phyloP scores from a whole-genome alignment of 768 basidiomycete species.

The Mycena amicta region DNA sequence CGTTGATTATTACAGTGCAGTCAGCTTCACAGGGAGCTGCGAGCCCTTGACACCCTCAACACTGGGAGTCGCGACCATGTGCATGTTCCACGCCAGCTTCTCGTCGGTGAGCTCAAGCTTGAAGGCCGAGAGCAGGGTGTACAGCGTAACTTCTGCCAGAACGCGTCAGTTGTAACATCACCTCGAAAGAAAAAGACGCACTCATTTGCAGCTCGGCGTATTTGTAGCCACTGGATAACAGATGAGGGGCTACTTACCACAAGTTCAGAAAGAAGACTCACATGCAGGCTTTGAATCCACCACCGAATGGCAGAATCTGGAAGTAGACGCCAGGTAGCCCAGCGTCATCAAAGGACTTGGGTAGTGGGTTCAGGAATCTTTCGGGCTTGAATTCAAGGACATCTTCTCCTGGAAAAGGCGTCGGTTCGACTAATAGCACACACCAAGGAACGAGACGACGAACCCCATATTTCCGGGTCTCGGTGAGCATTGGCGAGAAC shows the following conservation, averaged over 20 bases:
- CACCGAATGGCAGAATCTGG: slow-evolving; percentile 34
- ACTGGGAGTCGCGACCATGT: slow-evolving; percentile 13
- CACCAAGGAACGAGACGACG: neutral
- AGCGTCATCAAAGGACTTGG: slow-evolving; percentile 28
- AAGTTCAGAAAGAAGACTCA: slow-evolving; percentile 15
- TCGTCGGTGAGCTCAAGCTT: slow-evolving; percentile 9
- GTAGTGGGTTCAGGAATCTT: slow-evolving; percentile 33
- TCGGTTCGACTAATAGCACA: too few relatives aligned
- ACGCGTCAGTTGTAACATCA: neutral
- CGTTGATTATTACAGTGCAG: slow-evolving; percentile 6
- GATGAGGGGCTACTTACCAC: too few relatives aligned
- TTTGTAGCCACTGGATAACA: slow-evolving; percentile 31
- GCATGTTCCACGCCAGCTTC: slow-evolving; percentile 19
- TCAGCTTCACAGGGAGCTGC: slow-evolving; percentile 12
- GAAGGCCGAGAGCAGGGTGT: slow-evolving; percentile 14
- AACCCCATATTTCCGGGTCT: slow-evolving; percentile 36
- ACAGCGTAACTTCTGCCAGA: slow-evolving; percentile 17
- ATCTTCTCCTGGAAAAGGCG: slow-evolving; percentile 30
- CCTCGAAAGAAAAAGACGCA: slow-evolving; percentile 21
- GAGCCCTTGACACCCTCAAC: slow-evolving; percentile 11
- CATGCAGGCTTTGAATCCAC: slow-evolving; percentile 33
- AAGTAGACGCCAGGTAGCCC: slow-evolving; percentile 39
- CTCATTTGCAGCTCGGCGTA: slow-evolving; percentile 38
- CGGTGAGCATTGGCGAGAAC: slow-evolving; percentile 34
- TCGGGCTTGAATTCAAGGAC: slow-evolving; percentile 40